Evolutionary conservation across 1,284 basidiomycete species (phyloP).

Genomic region (Rhodotorula sp.): DNA sequence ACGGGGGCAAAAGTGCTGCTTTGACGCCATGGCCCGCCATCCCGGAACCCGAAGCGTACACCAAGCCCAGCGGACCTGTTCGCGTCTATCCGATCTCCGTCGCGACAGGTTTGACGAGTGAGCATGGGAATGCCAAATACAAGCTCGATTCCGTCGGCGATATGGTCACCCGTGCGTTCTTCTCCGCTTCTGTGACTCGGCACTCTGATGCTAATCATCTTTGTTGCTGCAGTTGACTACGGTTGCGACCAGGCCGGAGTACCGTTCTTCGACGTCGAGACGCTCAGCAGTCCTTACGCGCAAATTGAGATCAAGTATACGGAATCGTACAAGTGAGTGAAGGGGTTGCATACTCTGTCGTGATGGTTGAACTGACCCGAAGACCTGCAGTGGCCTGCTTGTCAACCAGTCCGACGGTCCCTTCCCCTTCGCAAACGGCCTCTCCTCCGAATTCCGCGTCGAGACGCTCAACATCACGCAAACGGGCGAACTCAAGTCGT

Average conservation of each 20-base stretch:
- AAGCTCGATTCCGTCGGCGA: neutral
- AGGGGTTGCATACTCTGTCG: too few relatives aligned
- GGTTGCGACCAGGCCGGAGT: neutral
- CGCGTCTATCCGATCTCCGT: neutral
- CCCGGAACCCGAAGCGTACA: neutral
- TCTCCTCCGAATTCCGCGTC: constrained; percentile 18
- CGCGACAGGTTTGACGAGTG: neutral
- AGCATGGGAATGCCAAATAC: neutral
- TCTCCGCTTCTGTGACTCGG: too few relatives aligned
- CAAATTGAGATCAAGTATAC: constrained; percentile 20
- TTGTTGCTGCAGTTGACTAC: neutral
- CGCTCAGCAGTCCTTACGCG: neutral
- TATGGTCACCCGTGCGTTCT: neutral
- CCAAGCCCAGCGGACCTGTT: neutral
- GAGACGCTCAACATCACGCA: constrained; percentile 17
- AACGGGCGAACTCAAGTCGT: constrained; percentile 8
- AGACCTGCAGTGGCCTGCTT: neutral
- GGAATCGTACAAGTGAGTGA: constrained; percentile 6
- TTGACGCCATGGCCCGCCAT: neutral
- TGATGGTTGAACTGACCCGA: neutral
- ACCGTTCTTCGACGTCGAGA: constrained; percentile 3
- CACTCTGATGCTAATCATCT: neutral
- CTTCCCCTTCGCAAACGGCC: constrained; percentile 13
- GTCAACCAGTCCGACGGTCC: constrained; percentile 12
- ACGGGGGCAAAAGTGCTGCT: neutral